Evolutionary conservation across 306 rosid species (phyloP).

Genomic region (Prunus campanulata): DNA sequence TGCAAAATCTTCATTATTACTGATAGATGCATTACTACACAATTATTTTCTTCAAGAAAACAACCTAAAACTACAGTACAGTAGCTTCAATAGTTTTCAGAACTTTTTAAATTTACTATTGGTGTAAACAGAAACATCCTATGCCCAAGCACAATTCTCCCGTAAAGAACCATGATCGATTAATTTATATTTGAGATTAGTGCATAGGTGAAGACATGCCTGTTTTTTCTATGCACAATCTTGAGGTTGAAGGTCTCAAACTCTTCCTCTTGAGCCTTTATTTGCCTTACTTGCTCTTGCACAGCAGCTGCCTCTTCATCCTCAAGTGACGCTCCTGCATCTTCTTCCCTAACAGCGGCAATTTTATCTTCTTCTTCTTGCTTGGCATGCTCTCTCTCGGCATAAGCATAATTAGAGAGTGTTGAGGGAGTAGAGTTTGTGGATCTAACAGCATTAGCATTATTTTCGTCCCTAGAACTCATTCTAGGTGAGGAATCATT

Average conservation of each 20-base stretch:
- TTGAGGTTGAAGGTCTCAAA: conserved; percentile 95
- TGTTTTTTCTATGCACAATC: conserved; percentile 98
- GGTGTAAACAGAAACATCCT: conserved; percentile 12
- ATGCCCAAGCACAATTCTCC: background rate
- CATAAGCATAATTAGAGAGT: conserved; percentile 74
- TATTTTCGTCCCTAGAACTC: conserved; percentile 69
- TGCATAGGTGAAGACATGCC: conserved; percentile 43
- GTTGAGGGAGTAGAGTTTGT: conserved; percentile 71
- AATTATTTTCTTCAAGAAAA: background rate
- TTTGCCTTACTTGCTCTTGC: conserved; percentile 98
- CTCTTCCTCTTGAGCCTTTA: conserved; percentile 94
- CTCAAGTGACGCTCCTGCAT: conserved; percentile 68
- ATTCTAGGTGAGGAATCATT: conserved; percentile 75
- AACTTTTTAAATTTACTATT: background rate
- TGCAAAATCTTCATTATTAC: background rate
- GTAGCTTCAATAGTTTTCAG: background rate
- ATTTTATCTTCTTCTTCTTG: conserved; percentile 70
- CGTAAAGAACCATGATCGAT: conserved; percentile 8
- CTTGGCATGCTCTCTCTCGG: conserved; percentile 64
- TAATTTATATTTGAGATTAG: conserved; percentile 9
- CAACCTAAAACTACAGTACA: background rate
- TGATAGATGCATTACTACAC: background rate
- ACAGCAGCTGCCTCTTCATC: conserved; percentile 98
- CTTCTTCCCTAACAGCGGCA: conserved; percentile 67
- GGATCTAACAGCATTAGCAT: conserved; percentile 56